A percentile compares a stretch with the other conserved stretches of the same genome.
These are phyloP conservation scores for Komagataella mondaviorum DNA, from an alignment of 805 yeast species.

Conservation along the genomic window DNA sequence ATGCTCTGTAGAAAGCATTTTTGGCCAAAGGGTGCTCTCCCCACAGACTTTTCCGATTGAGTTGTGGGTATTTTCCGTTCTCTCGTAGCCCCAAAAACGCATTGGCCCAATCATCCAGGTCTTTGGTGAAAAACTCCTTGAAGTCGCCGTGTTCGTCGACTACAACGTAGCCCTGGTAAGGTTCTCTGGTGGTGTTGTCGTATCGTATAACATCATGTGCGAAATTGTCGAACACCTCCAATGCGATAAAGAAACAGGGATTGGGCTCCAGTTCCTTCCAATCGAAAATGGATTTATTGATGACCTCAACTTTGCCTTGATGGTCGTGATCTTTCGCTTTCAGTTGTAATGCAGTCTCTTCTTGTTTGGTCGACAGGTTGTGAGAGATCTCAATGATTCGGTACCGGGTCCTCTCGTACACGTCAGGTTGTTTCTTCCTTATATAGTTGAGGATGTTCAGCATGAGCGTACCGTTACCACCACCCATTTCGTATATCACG, in stretches of 20 bases:
- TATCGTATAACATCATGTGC: slow-evolving; percentile 73
- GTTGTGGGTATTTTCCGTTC: slow-evolving; percentile 24
- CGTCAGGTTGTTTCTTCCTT: slow-evolving; percentile 50
- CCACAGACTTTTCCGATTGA: slow-evolving; percentile 12
- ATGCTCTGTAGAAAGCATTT: slow-evolving; percentile 23
- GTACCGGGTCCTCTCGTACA: slow-evolving; percentile 56
- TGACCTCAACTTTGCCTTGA: slow-evolving; percentile 40
- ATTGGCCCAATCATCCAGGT: slow-evolving; percentile 41
- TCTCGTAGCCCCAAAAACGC: slow-evolving; percentile 44
- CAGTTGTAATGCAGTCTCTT: slow-evolving; percentile 10
- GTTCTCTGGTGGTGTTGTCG: slow-evolving; percentile 51
- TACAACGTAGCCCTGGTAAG: slow-evolving; percentile 68
- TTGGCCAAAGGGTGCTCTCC: slow-evolving; percentile 49
- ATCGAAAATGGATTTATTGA: slow-evolving; percentile 64
- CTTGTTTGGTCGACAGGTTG: slow-evolving; percentile 47
- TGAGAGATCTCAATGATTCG: slow-evolving; percentile 61
- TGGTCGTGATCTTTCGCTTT: slow-evolving; percentile 29
- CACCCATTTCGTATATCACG: slow-evolving; percentile 77
- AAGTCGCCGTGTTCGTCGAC: slow-evolving; percentile 65
- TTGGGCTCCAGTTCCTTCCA: slow-evolving; percentile 50
- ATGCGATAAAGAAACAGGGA: slow-evolving; percentile 66
- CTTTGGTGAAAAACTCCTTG: slow-evolving; percentile 55
- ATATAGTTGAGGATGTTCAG: slow-evolving; percentile 55
- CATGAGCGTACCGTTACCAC: slow-evolving; percentile 85
- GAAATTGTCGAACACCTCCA: slow-evolving; percentile 77